Evolutionary conservation across 306 rosid genomes (phyloP).

Genomic region (Abrus precatorius): DNA sequence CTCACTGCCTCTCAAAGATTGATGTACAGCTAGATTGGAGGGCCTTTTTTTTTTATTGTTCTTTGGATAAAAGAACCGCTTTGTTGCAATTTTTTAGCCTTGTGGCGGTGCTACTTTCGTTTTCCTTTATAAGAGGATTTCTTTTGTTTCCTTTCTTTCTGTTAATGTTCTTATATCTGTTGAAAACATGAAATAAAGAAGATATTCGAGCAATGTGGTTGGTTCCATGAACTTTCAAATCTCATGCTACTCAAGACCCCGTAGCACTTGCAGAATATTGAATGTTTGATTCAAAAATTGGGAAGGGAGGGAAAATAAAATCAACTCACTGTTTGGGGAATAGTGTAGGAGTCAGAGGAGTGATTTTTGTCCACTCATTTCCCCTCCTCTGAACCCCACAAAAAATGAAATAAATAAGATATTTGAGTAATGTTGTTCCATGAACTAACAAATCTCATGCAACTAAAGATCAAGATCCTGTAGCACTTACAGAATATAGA

Average conservation of each 20-base stretch:
- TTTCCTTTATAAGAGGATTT: neutral
- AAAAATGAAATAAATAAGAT: neutral
- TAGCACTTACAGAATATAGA: neutral
- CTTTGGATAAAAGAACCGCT: too few species aligned
- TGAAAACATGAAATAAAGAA: neutral
- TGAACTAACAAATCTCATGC: neutral
- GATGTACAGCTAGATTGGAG: neutral
- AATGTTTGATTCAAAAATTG: neutral
- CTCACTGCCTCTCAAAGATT: neutral
- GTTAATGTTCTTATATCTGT: neutral
- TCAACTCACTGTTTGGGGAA: too few species aligned
- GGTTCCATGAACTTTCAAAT: neutral
- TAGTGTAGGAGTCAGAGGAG: too few species aligned
- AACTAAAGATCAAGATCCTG: neutral
- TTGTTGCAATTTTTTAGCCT: neutral
- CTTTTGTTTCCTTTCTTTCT: constrained; percentile 10
- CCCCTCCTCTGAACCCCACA: too few species aligned
- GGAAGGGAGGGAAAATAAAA: neutral
- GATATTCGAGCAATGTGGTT: neutral
- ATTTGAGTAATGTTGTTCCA: neutral
- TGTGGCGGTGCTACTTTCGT: neutral
- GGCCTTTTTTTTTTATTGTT: neutral
- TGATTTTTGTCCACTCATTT: too few species aligned
- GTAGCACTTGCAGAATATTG: neutral
- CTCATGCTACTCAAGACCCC: neutral